A percentile compares a stretch with the other conserved stretches of the same genome.
phyloP scores from a whole-genome alignment of 805 yeast genomes.

The Candida ficus region DNA sequence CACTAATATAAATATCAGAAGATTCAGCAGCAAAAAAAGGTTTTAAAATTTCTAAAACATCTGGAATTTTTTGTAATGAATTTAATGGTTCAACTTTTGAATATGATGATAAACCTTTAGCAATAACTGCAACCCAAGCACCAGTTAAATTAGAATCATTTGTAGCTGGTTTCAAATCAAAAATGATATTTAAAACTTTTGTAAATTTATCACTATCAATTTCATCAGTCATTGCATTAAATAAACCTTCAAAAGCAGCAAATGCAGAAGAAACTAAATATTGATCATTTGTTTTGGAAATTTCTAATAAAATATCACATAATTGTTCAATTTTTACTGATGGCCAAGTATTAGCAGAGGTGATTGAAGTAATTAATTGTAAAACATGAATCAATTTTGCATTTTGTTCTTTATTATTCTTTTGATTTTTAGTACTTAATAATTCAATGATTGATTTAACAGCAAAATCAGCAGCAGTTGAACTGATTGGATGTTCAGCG shows the following conservation, averaged over 20 bases:
- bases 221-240: constrained; percentile 55
- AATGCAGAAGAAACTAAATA: constrained; percentile 79
- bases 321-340: constrained; percentile 57
- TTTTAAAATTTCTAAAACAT: constrained; percentile 49
- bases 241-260: constrained; percentile 76
- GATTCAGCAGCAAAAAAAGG: constrained; percentile 65
- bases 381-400: constrained; percentile 67
- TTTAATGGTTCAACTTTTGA: constrained; percentile 44
- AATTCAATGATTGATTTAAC: constrained; percentile 47
- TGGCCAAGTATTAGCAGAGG: constrained; percentile 83
- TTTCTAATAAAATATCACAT: constrained; percentile 70
- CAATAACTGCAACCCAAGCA: constrained; percentile 92
- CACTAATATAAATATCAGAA: constrained; percentile 62
- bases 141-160: constrained; percentile 86
- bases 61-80: constrained; percentile 53
- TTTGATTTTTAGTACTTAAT: constrained; percentile 32
- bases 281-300: constrained; percentile 81
- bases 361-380: constrained; percentile 68
- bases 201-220: constrained; percentile 60
- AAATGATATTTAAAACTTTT: constrained; percentile 62
- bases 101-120: constrained; percentile 66
- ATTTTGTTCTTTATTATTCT: constrained; percentile 43
- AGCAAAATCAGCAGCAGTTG: constrained; percentile 62
- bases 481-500: constrained; percentile 73
- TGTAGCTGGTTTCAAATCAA: constrained; percentile 74